Evolutionary conservation across 2,329 filamentous ascomycete genomes (phyloP), one percentile per base, ranked within the genome.

Genomic region (Akanthomyces lecanii): DNA sequence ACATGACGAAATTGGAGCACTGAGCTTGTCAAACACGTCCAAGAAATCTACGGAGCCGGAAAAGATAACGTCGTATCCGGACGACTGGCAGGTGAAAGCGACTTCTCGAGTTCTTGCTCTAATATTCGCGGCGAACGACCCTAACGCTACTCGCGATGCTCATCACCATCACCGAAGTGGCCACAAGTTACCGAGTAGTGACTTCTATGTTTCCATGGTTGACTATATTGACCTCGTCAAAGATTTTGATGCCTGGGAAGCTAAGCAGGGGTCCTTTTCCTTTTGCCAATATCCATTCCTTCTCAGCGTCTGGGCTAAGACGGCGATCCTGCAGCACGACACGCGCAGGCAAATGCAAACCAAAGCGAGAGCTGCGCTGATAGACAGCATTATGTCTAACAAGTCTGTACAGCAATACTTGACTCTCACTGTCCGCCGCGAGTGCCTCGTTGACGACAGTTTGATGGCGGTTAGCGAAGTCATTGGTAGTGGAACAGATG

Each of bases 211-310:
- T 70, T 90, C 90, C 1, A 78, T 96, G 64, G 82, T 97, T 11
- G 93, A 97, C 72, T 92, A 91, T 69, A 85, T 88, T n/a, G 91
- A 97, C 71, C 81, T 97, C 7, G 85, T 95, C 53, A 85, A 85
- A 0, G 93, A 97, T 72, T 97, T 96, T 70, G 91, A 96, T 70
- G 82, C 86, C 11, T 97, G 93, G 93, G 92, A 96, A 72, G 83
- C 85, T 5, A 88, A 84, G 66, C 82, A 83, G 58, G 82, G 83
- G 23, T 91, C 87, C 67, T 97, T 97, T 71, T 85, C 90, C 0
- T 96, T 97, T 71, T 97, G 92, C 72, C 91, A 96, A 72, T 96
- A 96, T 70, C 92, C 93, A 0, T 96, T 97, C 70, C 88, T 97
- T 68, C 81, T 97, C 47, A 96, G 92, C 65, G 92, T 97, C 67